These are phyloP conservation scores for Scytalidium lignicola DNA, from an alignment of 2,329 filamentous ascomycete genomes.

Conservation along the genomic window DNA sequence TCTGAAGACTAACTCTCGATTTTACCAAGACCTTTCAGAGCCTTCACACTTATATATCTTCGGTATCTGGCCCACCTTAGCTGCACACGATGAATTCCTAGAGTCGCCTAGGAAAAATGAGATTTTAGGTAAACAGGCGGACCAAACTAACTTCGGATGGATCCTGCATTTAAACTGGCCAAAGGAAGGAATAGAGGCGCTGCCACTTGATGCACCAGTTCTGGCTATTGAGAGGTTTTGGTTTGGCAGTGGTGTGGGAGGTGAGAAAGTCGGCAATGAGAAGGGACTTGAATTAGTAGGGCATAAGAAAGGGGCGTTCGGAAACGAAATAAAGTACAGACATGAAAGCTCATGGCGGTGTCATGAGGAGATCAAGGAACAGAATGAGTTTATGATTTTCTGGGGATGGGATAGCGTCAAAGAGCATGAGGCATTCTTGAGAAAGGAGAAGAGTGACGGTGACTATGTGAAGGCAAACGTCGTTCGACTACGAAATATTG, in stretches of 20 bases:
- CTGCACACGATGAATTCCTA: slow-evolving; percentile 10
- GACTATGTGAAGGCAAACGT: not conserved
- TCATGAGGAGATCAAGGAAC: slow-evolving; percentile 1
- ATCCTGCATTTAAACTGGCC: slow-evolving; percentile 8
- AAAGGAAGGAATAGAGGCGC: slow-evolving; percentile 1
- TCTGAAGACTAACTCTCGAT: slow-evolving; percentile 11
- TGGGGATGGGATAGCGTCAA: slow-evolving; percentile 10
- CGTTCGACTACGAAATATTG: not conserved
- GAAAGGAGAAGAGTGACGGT: slow-evolving; percentile 1
- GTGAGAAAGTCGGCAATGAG: slow-evolving; percentile 1
- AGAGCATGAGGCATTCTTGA: slow-evolving; percentile 7
- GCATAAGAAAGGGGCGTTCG: slow-evolving; percentile 1
- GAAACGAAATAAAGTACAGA: slow-evolving; percentile 7
- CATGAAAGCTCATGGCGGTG: not conserved
- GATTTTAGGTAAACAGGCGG: slow-evolving; percentile 10
- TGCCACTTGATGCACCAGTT: slow-evolving; percentile 10
- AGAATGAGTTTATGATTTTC: slow-evolving; percentile 8
- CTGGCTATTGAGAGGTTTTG: slow-evolving; percentile 8
- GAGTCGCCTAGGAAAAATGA: slow-evolving; percentile 6
- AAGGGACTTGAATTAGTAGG: slow-evolving; percentile 1
- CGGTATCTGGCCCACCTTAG: slow-evolving; percentile 11
- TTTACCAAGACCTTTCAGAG: slow-evolving; percentile 14
- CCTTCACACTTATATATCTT: slow-evolving; percentile 12
- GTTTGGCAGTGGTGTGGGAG: not conserved
- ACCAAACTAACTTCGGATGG: slow-evolving; percentile 12